Conservation (phyloP, 2,329 filamentous ascomycete genomes). For the Fusarium anguioides region DNA sequence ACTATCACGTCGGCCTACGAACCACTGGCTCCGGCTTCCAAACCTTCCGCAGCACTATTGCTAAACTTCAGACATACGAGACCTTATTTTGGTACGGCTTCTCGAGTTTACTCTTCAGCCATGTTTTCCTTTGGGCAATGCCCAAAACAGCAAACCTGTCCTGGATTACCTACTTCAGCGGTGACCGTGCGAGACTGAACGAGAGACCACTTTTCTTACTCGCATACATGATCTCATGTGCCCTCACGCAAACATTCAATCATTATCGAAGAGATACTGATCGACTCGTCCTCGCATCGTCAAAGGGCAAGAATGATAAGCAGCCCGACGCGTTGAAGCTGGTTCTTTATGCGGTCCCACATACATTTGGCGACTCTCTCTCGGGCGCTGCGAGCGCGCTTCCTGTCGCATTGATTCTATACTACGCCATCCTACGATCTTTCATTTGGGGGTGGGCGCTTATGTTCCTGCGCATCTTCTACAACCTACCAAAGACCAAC, state of each 20-base stretch:
- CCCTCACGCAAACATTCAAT: conserved; percentile 72
- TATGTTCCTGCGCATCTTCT: conserved; percentile 76
- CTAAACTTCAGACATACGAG: conserved; percentile 71
- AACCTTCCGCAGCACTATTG: conserved; percentile 68
- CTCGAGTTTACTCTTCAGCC: conserved; percentile 82
- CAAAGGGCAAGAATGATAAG: conserved; percentile 43
- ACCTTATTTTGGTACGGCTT: conserved; percentile 80
- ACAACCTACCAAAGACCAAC: conserved; percentile 78
- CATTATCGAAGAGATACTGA: conserved; percentile 83
- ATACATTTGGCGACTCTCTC: conserved; percentile 52
- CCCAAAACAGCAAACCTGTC: conserved; percentile 70
- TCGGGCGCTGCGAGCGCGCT: conserved; percentile 56
- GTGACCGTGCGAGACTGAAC: conserved; percentile 81
- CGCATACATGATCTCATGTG: conserved; percentile 74
- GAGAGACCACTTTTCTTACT: conserved; percentile 87
- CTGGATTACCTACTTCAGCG: conserved; percentile 77
- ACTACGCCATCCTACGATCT: conserved; percentile 70
- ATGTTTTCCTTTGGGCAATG: conserved; percentile 81
- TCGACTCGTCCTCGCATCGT: conserved; percentile 60
- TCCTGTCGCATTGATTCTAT: conserved; percentile 65
- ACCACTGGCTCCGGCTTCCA: conserved; percentile 76
- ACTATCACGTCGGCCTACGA: conserved; percentile 79
- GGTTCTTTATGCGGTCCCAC: conserved; percentile 54
- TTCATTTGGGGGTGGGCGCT: conserved; percentile 77
- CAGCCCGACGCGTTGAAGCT: conserved; percentile 48